Percentiles rank a stretch among this genome's conserved stretches.
phyloP scores from a whole-genome alignment of 805 yeast species.

The Citeromyces matritensis region DNA sequence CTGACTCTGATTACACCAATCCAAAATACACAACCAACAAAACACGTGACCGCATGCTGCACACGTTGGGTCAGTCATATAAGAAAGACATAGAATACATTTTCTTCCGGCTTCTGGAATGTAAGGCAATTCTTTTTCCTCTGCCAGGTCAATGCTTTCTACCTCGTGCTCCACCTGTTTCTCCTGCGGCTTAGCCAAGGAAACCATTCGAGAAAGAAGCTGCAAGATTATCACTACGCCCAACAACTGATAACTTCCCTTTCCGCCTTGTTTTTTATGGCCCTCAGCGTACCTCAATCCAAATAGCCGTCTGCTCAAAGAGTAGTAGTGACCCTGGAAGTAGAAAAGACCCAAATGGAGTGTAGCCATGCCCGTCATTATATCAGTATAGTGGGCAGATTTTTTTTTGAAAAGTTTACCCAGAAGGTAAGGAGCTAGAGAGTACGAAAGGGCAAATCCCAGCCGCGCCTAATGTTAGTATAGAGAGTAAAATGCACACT shows the following conservation, averaged over 20 bases:
- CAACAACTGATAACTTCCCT: conserved; percentile 59
- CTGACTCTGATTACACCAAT: conserved; percentile 77
- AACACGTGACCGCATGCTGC: conserved; percentile 88
- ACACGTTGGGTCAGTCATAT: conserved; percentile 70
- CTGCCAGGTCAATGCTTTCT: conserved; percentile 32
- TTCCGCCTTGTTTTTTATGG: conserved; percentile 32
- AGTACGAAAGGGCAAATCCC: conserved; percentile 44
- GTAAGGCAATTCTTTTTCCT: conserved; percentile 43
- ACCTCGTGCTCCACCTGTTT: conserved; percentile 7
- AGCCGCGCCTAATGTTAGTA: conserved; percentile 22
- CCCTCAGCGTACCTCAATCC: conserved; percentile 74
- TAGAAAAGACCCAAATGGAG: conserved; percentile 74
- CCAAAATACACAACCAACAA: conserved; percentile 84
- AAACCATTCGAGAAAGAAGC: conserved; percentile 21
- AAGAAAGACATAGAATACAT: conserved; percentile 75
- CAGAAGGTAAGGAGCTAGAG: conserved; percentile 45
- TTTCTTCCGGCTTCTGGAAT: conserved; percentile 56
- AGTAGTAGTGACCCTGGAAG: conserved; percentile 70
- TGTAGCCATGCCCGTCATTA: conserved; percentile 41
- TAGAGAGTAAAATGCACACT: neutral
- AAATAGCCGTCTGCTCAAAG: conserved; percentile 57
- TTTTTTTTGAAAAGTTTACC: conserved; percentile 8
- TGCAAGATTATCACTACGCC: conserved; percentile 51
- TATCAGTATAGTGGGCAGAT: conserved; percentile 10
- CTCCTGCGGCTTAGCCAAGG: conserved; percentile 11